These are phyloP conservation scores for Gryganskiella cystojenkinii DNA, from an alignment of 192 early-diverging fungal species.

Conservation along the genomic window DNA sequence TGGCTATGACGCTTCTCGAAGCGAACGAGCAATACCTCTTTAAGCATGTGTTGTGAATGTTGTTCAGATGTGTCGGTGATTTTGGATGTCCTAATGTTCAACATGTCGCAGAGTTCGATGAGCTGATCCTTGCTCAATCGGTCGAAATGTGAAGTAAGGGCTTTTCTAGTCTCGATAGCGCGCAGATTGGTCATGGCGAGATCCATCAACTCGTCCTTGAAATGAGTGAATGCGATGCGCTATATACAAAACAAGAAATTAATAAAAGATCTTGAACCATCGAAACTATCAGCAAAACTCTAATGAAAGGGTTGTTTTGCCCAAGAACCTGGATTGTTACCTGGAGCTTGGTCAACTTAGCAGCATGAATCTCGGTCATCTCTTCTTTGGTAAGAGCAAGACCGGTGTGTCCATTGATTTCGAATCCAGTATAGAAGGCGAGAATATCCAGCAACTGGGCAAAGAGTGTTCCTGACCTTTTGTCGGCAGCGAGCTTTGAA, in stretches of 20 bases:
- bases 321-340: no score
- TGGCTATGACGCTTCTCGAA: slow-evolving; percentile 74
- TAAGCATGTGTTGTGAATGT: slow-evolving; percentile 62
- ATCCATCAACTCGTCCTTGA: slow-evolving; percentile 73
- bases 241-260: slow-evolving; percentile 1
- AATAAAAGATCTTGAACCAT: slow-evolving; percentile 5
- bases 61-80: slow-evolving; percentile 31
- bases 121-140: slow-evolving; percentile 60
- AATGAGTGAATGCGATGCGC: slow-evolving; percentile 78
- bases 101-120: slow-evolving; percentile 60
- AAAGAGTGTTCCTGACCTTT: slow-evolving; percentile 57
- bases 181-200: slow-evolving; percentile 80
- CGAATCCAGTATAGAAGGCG: slow-evolving; percentile 80
- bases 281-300: no score
- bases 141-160: slow-evolving; percentile 65
- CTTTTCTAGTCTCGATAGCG: slow-evolving; percentile 65
- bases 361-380: slow-evolving; percentile 70
- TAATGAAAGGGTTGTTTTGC: no score
- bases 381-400: slow-evolving; percentile 73
- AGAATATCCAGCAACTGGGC: slow-evolving; percentile 76
- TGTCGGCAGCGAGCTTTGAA: slow-evolving; percentile 55
- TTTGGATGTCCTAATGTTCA: slow-evolving; percentile 71
- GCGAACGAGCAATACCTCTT: slow-evolving; percentile 63
- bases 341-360: slow-evolving; percentile 75
- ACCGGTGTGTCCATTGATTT: slow-evolving; percentile 87